These are phyloP conservation scores for Lablab purpureus DNA, from an alignment of 306 rosid species.

Conservation along the genomic window DNA sequence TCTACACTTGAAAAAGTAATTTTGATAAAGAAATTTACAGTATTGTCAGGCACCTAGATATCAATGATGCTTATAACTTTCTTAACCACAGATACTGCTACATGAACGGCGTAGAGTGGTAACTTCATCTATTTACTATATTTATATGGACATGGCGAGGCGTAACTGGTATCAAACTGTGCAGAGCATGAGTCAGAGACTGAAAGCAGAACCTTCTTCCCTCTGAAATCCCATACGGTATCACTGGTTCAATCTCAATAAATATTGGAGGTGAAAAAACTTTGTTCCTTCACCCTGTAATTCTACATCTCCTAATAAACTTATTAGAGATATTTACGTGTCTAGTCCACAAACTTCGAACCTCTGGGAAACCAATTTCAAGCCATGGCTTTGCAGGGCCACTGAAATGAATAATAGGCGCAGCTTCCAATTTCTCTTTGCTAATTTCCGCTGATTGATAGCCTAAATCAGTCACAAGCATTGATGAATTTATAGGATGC, in stretches of 20 bases:
- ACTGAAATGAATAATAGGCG: slow-evolving; percentile 81
- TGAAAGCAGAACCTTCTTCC: slow-evolving; percentile 98
- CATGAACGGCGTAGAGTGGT: slow-evolving; percentile 47
- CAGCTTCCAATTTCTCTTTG: slow-evolving; percentile 58
- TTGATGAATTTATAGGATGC: slow-evolving; percentile 71
- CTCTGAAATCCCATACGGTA: slow-evolving; percentile 62
- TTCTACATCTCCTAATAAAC: slow-evolving; percentile 77
- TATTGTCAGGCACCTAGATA: slow-evolving; percentile 44
- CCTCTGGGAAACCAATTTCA: slow-evolving; percentile 80
- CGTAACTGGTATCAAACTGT: slow-evolving; percentile 41
- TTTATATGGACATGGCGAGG: slow-evolving; percentile 58
- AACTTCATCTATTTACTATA: slow-evolving; percentile 62
- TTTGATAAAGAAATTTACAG: slow-evolving; percentile 52
- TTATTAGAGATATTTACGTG: slow-evolving; percentile 76
- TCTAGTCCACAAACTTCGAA: slow-evolving; percentile 75
- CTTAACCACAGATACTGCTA: slow-evolving; percentile 53
- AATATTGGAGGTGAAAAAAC: slow-evolving; percentile 57
- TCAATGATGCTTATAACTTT: slow-evolving; percentile 44
- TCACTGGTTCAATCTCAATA: slow-evolving; percentile 51
- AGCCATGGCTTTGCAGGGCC: slow-evolving; percentile 99
- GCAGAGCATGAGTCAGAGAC: slow-evolving; percentile 71
- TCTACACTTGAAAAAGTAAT: slow-evolving; percentile 33
- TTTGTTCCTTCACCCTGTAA: slow-evolving; percentile 67
- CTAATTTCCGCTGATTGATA: slow-evolving; percentile 52
- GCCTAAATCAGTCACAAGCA: slow-evolving; percentile 76